Evolutionary conservation across 371 early-diverging fungal species (phyloP).

Genomic region (Saksenaea oblongispora): DNA sequence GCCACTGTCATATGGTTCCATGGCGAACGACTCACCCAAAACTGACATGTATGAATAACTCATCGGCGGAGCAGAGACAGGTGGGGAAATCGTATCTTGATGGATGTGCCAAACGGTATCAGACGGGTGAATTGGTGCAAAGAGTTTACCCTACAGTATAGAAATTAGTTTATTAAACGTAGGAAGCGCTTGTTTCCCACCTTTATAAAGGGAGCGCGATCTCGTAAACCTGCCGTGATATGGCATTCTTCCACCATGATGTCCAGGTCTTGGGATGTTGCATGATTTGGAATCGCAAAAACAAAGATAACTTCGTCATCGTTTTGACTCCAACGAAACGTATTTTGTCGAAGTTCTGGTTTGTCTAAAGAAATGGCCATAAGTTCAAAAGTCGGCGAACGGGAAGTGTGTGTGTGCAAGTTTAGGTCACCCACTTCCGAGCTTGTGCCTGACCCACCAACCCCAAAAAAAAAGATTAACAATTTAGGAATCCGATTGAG

Average conservation of each 20-base stretch:
- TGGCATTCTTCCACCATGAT: constrained; percentile 42
- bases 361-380: neutral
- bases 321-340: constrained; percentile 50
- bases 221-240: constrained; percentile 44
- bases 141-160: constrained; percentile 43
- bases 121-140: constrained; percentile 44
- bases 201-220: constrained; percentile 47
- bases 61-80: neutral
- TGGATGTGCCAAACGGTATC: constrained; percentile 49
- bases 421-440: too few relatives aligned
- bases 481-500: too few relatives aligned
- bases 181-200: constrained; percentile 12
- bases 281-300: constrained; percentile 46
- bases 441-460: too few relatives aligned
- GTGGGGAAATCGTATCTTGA: neutral
- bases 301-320: constrained; percentile 51
- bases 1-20: neutral
- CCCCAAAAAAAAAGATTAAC: too few relatives aligned
- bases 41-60: neutral
- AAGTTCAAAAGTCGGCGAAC: too few relatives aligned
- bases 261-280: constrained; percentile 43
- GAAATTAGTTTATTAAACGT: neutral
- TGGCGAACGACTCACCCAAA: neutral
- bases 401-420: too few relatives aligned
- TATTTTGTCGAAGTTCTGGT: constrained; percentile 43